These are phyloP conservation scores for Plenodomus tracheiphilus DNA, from an alignment of 2,329 filamentous ascomycete species.

Conservation along the genomic window DNA sequence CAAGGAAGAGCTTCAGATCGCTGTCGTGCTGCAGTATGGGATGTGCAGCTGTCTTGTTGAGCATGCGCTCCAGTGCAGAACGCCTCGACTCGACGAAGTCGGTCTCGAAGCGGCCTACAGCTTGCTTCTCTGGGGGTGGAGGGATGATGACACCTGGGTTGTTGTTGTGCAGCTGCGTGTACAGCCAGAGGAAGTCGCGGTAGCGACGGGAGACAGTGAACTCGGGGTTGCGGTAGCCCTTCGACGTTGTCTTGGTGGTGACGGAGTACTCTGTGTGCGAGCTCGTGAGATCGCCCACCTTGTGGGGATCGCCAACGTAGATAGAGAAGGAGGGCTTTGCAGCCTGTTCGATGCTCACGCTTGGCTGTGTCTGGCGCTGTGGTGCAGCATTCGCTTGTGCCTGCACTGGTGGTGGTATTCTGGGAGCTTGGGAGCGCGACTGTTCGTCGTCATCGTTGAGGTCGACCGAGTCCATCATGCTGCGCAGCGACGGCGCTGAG, in stretches of 20 bases:
- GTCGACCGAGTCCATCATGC: constrained; percentile 67
- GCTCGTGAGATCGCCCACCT: constrained; percentile 94
- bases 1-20: constrained; percentile 93
- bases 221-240: constrained; percentile 89
- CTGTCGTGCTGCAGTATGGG: constrained; percentile 88
- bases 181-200: constrained; percentile 96
- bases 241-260: constrained; percentile 92
- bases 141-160: constrained; percentile 95
- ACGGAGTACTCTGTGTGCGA: constrained; percentile 98
- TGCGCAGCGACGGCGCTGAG: constrained; percentile 53
- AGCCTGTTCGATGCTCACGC: constrained; percentile 89
- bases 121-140: constrained; percentile 96
- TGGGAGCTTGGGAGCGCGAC: constrained; percentile 54
- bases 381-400: constrained; percentile 52
- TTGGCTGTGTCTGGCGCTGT: constrained; percentile 66
- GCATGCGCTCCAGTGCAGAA: constrained; percentile 92
- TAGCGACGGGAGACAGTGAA: constrained; percentile 94
- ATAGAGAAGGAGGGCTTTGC: constrained; percentile 91
- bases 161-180: constrained; percentile 90
- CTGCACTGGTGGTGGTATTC: constrained; percentile 67
- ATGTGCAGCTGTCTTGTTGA: constrained; percentile 92
- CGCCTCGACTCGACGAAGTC: constrained; percentile 95
- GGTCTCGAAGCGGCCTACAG: constrained; percentile 90
- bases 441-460: constrained; percentile 66
- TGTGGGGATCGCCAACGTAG: constrained; percentile 92